Base-by-base conservation (phyloP, 2,329 filamentous ascomycete genomes). In the Fusarium hainanense region DNA sequence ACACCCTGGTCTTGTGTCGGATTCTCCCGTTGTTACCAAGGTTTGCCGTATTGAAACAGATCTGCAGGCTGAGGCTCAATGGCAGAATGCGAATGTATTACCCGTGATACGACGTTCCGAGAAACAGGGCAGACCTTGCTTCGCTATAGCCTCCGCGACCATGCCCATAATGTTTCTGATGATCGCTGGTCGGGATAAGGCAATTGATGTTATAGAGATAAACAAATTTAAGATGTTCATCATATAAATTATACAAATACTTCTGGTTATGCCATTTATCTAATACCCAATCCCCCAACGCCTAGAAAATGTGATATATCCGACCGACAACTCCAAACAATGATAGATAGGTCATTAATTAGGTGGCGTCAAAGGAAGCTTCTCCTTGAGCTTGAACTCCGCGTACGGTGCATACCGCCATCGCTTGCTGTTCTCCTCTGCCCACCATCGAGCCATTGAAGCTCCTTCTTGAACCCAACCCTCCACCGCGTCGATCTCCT, bases 391-490 rank as follows among this genome's bases (percentile, higher is more conserved):
- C 34, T 52, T 52, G 34, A 42, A 28, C 23, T 62, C 37, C 0
- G 48, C 55, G 25, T 69, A 67, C 21, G 54, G 30, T 12, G 63
- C 71, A 63, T 75, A 78, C 42, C 75, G 77, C 73, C 77, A 80
- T 60, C 77, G 75, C 60, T 76, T 79, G 34, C 69, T 70, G 51
- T 79, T 79, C 44, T 79, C 78, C 28, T 78, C 73, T 7, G 77
- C 72, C 75, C 76, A 80, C 77, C 79, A 79, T 4, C 76, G 69
- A 5, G 73, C 73, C 13, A 79, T 68, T 7, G 76, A 77, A 8
- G 77, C 73, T 0, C 74, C 79, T 48, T 77, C 76, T 43, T 80
- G 75, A 9, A 70, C 73, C 78, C 77, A 78, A 20, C 65, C 58
- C 4, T 76, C 71, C 2, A 73, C 74, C 3, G 75, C 75, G 6